phyloP scores from a whole-genome alignment of 2,329 filamentous ascomycete genomes.

The Penicillium sp. region DNA sequence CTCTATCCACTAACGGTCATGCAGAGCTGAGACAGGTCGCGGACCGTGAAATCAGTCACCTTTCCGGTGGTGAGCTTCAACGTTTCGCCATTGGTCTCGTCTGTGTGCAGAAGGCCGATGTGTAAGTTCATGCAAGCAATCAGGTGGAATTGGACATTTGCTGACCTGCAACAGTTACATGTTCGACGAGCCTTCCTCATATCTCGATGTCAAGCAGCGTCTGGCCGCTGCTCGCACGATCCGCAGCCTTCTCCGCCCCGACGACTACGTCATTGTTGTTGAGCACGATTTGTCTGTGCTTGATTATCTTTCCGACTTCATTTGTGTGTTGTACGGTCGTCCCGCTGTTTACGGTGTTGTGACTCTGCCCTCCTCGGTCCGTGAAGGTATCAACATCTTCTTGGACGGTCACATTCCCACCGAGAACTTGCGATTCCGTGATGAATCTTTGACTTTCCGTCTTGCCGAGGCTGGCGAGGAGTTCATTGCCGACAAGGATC shows the following conservation, averaged over 20 bases:
- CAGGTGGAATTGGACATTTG: not conserved
- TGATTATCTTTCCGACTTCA: slow-evolving; percentile 97
- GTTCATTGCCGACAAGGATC: slow-evolving; percentile 78
- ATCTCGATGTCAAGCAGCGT: slow-evolving; percentile 99
- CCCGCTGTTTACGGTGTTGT: slow-evolving; percentile 98
- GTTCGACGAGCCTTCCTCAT: slow-evolving; percentile 99
- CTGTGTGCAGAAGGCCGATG: slow-evolving; percentile 93
- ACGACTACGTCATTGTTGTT: slow-evolving; percentile 97
- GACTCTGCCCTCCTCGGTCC: slow-evolving; percentile 90
- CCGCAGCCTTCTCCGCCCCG: slow-evolving; percentile 79
- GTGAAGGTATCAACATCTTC: slow-evolving; percentile 99
- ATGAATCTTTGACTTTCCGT: slow-evolving; percentile 94
- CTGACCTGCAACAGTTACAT: slow-evolving; percentile 68
- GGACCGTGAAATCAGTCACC: slow-evolving; percentile 83
- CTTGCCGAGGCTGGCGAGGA: slow-evolving; percentile 89
- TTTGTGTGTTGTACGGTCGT: slow-evolving; percentile 94
- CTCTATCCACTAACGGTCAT: slow-evolving; percentile 16
- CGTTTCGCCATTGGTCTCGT: slow-evolving; percentile 96
- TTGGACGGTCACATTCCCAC: slow-evolving; percentile 97
- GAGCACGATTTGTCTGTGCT: slow-evolving; percentile 99
- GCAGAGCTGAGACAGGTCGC: slow-evolving; percentile 82
- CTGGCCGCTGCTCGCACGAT: slow-evolving; percentile 89
- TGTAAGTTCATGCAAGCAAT: slow-evolving; percentile 52
- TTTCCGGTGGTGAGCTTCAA: slow-evolving; percentile 97
- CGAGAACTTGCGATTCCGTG: slow-evolving; percentile 96